Percentiles rank a stretch among this genome's conserved stretches.
Conservation (phyloP, 2,329 filamentous ascomycete species). For the Aspergillus amoenus region DNA sequence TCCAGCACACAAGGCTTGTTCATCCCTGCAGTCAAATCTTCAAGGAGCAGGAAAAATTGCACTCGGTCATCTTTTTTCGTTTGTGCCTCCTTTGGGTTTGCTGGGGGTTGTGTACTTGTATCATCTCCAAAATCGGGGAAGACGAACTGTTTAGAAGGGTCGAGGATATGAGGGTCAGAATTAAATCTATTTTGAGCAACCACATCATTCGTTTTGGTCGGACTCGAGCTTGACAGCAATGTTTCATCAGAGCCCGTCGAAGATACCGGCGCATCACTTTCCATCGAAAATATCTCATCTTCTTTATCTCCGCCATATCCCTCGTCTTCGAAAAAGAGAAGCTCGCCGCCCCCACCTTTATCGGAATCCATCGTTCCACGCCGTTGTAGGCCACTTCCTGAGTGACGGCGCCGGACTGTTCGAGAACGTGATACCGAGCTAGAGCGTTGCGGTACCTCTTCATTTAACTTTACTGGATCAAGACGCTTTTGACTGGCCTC, state of each 20-base stretch:
- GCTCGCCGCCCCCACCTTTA: constrained; percentile 71
- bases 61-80: constrained; percentile 59
- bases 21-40: constrained; percentile 96
- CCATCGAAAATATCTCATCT: constrained; percentile 69
- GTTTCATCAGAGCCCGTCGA: constrained; percentile 6
- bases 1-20: constrained; percentile 95
- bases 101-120: constrained; percentile 47
- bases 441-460: constrained; percentile 47
- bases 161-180: background rate
- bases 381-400: constrained; percentile 78
- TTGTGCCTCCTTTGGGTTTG: constrained; percentile 77
- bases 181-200: background rate
- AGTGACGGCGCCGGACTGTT: constrained; percentile 67
- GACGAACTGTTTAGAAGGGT: background rate
- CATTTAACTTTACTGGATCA: constrained; percentile 31
- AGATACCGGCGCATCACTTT: constrained; percentile 47
- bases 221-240: constrained; percentile 17
- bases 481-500: constrained; percentile 34
- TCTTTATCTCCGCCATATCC: constrained; percentile 79
- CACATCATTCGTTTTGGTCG: constrained; percentile 1
- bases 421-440: constrained; percentile 33
- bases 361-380: constrained; percentile 69
- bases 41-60: constrained; percentile 88
- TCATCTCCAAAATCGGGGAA: constrained; percentile 17
- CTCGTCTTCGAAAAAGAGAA: constrained; percentile 90